Percentiles rank a stretch among this genome's conserved stretches.
Evolutionary conservation across 1,284 basidiomycete species (phyloP).

Genomic region (Trichosporon sp.): DNA sequence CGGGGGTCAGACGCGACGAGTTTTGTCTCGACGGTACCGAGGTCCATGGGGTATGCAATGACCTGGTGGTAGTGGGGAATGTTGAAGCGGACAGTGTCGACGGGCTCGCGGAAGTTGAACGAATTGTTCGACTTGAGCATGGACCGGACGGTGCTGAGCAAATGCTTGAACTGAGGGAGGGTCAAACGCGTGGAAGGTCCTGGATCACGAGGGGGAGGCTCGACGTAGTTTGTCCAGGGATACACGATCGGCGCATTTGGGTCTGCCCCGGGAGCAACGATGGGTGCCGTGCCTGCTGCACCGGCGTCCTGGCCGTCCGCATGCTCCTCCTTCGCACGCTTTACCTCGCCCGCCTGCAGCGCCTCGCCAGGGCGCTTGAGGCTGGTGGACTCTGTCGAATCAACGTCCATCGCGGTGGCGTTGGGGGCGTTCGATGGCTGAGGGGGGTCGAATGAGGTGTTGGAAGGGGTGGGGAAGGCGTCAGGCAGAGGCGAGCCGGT

Average conservation of each 20-base stretch:
- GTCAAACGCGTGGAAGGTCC: slow-evolving; percentile 46
- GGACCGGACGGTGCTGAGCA: slow-evolving; percentile 69
- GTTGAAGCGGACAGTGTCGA: slow-evolving; percentile 81
- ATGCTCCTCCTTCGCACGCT: slow-evolving; percentile 34
- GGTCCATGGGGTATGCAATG: slow-evolving; percentile 90
- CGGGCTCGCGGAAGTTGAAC: slow-evolving; percentile 74
- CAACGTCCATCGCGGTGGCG: slow-evolving; percentile 26
- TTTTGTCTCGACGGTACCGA: slow-evolving; percentile 89
- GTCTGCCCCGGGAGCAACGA: slow-evolving; percentile 7
- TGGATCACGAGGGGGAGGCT: slow-evolving; percentile 26
- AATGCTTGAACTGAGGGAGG: slow-evolving; percentile 71
- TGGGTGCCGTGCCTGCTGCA: slow-evolving; percentile 8
- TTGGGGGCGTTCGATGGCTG: slow-evolving; percentile 6
- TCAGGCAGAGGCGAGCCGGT: slow-evolving; percentile 10
- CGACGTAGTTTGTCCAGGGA: slow-evolving; percentile 32
- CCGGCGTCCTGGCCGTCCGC: slow-evolving; percentile 5
- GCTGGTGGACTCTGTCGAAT: slow-evolving; percentile 19
- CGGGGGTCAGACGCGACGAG: slow-evolving; percentile 67
- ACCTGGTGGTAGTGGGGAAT: slow-evolving; percentile 88
- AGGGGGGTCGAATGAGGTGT: slow-evolving; percentile 19
- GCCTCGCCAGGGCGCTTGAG: slow-evolving; percentile 40
- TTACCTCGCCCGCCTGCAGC: slow-evolving; percentile 31
- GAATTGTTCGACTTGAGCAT: slow-evolving; percentile 79
- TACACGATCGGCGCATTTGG: slow-evolving; percentile 15
- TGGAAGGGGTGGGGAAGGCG: slow-evolving; percentile 16